phyloP scores from a whole-genome alignment of 1,284 basidiomycete genomes.

The Ustilago crameri region DNA sequence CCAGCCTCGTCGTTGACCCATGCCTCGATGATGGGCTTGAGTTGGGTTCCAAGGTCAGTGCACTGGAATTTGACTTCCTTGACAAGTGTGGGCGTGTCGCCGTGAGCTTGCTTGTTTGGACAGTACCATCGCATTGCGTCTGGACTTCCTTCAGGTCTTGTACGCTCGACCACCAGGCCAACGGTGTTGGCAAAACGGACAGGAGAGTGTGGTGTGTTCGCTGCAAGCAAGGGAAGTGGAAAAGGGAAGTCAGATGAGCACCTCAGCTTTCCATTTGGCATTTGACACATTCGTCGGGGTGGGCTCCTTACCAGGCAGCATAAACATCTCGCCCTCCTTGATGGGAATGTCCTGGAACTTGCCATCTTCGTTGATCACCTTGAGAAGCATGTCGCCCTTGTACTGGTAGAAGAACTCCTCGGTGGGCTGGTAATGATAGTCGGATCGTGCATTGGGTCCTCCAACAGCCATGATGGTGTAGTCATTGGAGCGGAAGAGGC shows the following conservation, averaged over 20 bases:
- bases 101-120: constrained; percentile 75
- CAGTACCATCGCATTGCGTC: constrained; percentile 97
- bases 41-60: constrained; percentile 89
- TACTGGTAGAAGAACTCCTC: constrained; percentile 67
- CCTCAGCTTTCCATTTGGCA: background rate
- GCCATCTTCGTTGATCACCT: constrained; percentile 83
- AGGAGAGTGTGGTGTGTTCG: constrained; percentile 94
- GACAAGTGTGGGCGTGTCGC: constrained; percentile 79
- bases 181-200: constrained; percentile 89
- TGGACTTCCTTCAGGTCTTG: constrained; percentile 76
- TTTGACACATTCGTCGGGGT: background rate
- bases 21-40: constrained; percentile 83
- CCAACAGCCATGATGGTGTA: constrained; percentile 67
- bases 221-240: constrained; percentile 1
- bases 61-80: constrained; percentile 88
- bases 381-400: constrained; percentile 79
- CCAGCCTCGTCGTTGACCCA: constrained; percentile 56
- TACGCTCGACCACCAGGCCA: constrained; percentile 93
- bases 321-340: constrained; percentile 94
- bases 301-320: constrained; percentile 78
- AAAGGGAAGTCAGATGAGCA: background rate
- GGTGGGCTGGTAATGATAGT: constrained; percentile 64
- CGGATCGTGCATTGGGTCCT: constrained; percentile 63
- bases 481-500: constrained; percentile 59
- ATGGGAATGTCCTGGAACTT: constrained; percentile 87